A percentile compares a stretch with the other conserved stretches of the same genome.
Evolutionary conservation across 2,329 filamentous ascomycete species (phyloP).

Genomic region (Arthrobotrys musiformis): DNA sequence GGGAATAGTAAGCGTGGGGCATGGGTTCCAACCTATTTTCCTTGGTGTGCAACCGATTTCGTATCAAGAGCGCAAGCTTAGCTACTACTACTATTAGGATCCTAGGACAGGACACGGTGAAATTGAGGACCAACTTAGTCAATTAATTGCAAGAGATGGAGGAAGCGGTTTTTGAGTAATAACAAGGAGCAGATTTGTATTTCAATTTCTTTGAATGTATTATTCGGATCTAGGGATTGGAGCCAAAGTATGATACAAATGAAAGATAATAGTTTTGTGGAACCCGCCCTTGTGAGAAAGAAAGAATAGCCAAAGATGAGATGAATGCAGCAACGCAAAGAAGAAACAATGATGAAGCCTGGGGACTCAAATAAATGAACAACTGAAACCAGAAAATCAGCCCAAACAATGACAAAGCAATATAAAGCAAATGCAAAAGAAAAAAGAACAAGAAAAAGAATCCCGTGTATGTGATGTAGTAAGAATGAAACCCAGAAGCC

Average conservation of each 20-base stretch:
- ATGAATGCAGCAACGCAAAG: conserved; percentile 31
- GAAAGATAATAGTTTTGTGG: conserved; percentile 38
- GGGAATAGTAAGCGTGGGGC: no score
- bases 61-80: not conserved
- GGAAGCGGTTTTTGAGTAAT: no score
- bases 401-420: conserved; percentile 46
- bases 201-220: conserved; percentile 12
- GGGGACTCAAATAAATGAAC: conserved; percentile 56
- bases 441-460: not conserved
- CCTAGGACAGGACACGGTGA: not conserved
- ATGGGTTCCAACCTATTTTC: no score
- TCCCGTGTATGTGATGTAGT: conserved; percentile 5
- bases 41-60: no score
- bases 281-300: conserved; percentile 40
- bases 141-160: no score
- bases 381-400: conserved; percentile 41
- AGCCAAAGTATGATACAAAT: conserved; percentile 36
- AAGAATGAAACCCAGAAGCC: conserved; percentile 32
- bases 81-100: not conserved
- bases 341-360: not conserved
- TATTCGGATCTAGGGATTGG: conserved; percentile 23
- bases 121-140: no score
- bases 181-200: no score
- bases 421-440: not conserved
- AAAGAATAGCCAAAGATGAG: conserved; percentile 5